Evolutionary conservation across 768 basidiomycete genomes (phyloP).

Genomic region (Thelephora ganbajun): DNA sequence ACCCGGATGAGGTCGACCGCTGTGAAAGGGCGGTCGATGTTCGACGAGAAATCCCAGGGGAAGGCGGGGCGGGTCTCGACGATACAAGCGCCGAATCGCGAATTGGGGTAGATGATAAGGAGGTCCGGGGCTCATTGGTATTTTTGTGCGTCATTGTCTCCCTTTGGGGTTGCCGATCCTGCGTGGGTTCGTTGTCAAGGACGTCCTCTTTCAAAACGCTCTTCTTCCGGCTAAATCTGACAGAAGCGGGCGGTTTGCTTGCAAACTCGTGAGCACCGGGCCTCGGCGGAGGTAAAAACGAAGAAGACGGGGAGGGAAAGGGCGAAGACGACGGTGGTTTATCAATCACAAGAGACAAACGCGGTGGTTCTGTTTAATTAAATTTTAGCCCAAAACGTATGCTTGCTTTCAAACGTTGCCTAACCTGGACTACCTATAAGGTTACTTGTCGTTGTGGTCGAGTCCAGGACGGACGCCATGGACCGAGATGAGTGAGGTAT

Average conservation of each 20-base stretch:
- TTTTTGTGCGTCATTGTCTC: background rate
- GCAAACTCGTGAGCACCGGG: slow-evolving; percentile 60
- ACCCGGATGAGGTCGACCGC: slow-evolving; percentile 17
- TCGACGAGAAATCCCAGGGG: slow-evolving; percentile 37
- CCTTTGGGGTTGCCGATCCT: background rate
- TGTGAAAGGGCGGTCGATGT: slow-evolving; percentile 21
- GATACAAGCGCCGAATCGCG: slow-evolving; percentile 23
- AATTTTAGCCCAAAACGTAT: background rate
- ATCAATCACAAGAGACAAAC: slow-evolving; percentile 23
- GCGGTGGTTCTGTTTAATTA: slow-evolving; percentile 11
- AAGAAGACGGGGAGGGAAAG: slow-evolving; percentile 52
- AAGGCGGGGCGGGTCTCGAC: slow-evolving; percentile 47
- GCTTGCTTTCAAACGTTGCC: background rate
- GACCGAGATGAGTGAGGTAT: no score
- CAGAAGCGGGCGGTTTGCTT: slow-evolving; percentile 22
- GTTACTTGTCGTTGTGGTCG: background rate
- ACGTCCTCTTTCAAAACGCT: background rate
- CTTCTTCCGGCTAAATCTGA: slow-evolving; percentile 10
- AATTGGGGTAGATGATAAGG: slow-evolving; percentile 9
- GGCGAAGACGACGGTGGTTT: slow-evolving; percentile 27
- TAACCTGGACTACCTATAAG: background rate
- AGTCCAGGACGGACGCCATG: no score
- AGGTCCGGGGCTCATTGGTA: slow-evolving; percentile 7
- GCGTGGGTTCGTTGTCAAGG: background rate
- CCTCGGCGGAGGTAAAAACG: slow-evolving; percentile 55